Evolutionary conservation across 73 alveolate species (phyloP).

Genomic region (Effrenium voratum): DNA sequence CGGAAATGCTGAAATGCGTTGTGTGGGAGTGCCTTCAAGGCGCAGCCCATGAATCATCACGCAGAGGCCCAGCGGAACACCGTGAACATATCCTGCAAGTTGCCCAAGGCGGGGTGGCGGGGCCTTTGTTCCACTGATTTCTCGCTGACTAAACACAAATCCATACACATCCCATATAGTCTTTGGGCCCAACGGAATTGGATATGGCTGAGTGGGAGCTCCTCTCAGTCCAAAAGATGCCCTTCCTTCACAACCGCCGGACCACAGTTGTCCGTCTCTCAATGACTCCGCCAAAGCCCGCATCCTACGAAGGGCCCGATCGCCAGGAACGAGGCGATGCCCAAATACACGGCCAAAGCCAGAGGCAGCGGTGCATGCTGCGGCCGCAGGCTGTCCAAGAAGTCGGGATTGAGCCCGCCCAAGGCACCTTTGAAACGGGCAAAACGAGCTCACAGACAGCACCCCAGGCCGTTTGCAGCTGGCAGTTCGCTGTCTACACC

Average conservation of each 20-base stretch:
- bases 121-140: too few relatives aligned
- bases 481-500: too few relatives aligned
- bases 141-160: too few relatives aligned
- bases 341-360: conserved; percentile 46
- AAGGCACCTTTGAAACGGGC: not conserved
- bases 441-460: not conserved
- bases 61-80: conserved; percentile 27
- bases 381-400: conserved; percentile 50
- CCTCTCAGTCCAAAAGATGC: too few relatives aligned
- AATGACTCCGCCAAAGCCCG: too few relatives aligned
- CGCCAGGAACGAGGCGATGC: conserved; percentile 33
- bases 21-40: not conserved
- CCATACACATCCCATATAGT: too few relatives aligned
- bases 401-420: conserved; percentile 46
- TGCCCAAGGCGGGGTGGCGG: too few relatives aligned
- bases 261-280: too few relatives aligned
- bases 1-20: not conserved
- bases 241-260: too few relatives aligned
- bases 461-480: too few relatives aligned
- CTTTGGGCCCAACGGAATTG: too few relatives aligned
- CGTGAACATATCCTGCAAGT: conserved; percentile 49
- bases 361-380: conserved; percentile 20
- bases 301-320: conserved; percentile 75
- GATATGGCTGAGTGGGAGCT: too few relatives aligned
- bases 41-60: not conserved